Evolutionary conservation across 164 flowering plant genomes (phyloP).

Genomic region (Vitis labrusca): DNA sequence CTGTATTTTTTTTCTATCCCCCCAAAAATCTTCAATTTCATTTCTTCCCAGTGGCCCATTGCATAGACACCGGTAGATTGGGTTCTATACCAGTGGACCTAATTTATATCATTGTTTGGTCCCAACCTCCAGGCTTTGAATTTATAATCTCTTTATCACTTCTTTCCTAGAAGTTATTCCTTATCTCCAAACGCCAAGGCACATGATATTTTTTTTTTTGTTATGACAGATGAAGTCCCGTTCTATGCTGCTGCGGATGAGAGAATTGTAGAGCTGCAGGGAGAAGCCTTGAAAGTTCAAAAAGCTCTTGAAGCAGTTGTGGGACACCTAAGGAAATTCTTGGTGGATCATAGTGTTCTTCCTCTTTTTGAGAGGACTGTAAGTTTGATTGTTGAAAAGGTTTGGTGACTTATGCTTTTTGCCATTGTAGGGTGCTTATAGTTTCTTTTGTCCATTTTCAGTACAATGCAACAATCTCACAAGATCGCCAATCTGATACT

Average conservation of each 20-base stretch:
- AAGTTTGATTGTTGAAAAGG: constrained; percentile 25
- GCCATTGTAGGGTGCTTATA: background rate
- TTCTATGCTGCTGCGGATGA: constrained; percentile 72
- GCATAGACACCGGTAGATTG: no score
- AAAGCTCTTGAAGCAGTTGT: constrained; percentile 81
- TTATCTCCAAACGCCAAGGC: background rate
- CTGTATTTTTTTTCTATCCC: no score
- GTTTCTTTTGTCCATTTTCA: constrained; percentile 24
- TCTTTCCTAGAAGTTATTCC: background rate
- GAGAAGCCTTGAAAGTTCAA: constrained; percentile 73
- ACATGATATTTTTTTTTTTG: constrained; percentile 4
- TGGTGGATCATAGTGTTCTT: constrained; percentile 87
- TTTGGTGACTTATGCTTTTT: background rate
- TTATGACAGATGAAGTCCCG: constrained; percentile 66
- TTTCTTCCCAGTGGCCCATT: no score
- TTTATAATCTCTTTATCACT: background rate
- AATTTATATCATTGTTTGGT: no score
- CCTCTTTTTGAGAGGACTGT: constrained; percentile 87
- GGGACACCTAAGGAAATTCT: constrained; percentile 86
- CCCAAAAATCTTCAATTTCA: no score
- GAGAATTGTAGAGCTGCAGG: constrained; percentile 86
- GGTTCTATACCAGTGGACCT: no score
- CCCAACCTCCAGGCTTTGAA: background rate
- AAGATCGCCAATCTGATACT: constrained; percentile 53
- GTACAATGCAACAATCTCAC: constrained; percentile 49